Conservation (phyloP, 2,329 filamentous ascomycete species). For the Penicillium sp. region DNA sequence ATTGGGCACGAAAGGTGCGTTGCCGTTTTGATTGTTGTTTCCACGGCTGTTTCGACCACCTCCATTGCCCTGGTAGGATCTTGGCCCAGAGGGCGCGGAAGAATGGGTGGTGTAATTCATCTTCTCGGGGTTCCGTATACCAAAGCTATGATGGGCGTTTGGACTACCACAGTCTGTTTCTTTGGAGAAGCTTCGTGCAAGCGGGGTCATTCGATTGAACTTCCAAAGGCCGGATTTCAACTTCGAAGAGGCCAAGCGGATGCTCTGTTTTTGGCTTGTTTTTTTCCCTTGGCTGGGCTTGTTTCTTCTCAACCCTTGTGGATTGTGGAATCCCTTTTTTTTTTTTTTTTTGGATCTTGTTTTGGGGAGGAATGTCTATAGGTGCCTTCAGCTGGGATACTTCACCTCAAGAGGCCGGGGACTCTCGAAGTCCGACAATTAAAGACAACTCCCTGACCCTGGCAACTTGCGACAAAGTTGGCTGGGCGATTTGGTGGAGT, state of each 20-base stretch:
- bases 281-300: neutral
- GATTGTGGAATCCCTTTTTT: neutral
- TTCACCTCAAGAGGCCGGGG: conserved; percentile 16
- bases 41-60: no score
- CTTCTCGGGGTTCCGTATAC: neutral
- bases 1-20: neutral
- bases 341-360: neutral
- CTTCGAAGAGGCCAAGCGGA: conserved; percentile 14
- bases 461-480: conserved; percentile 11
- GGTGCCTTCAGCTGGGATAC: conserved; percentile 4
- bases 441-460: conserved; percentile 13
- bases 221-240: conserved; percentile 23
- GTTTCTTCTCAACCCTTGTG: neutral
- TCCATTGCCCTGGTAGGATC: no score
- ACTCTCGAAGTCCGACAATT: conserved; percentile 20
- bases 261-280: conserved; percentile 9
- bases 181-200: conserved; percentile 5
- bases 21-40: neutral
- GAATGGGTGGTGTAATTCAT: neutral
- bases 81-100: no score
- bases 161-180: neutral
- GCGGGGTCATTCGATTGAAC: conserved; percentile 12
- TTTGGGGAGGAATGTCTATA: conserved; percentile 2
- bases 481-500: conserved; percentile 1
- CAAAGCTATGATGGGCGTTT: conserved; percentile 2